phyloP scores from a whole-genome alignment of 495 filamentous ascomycete genomes.

The Trichoderma orchidacearum region DNA sequence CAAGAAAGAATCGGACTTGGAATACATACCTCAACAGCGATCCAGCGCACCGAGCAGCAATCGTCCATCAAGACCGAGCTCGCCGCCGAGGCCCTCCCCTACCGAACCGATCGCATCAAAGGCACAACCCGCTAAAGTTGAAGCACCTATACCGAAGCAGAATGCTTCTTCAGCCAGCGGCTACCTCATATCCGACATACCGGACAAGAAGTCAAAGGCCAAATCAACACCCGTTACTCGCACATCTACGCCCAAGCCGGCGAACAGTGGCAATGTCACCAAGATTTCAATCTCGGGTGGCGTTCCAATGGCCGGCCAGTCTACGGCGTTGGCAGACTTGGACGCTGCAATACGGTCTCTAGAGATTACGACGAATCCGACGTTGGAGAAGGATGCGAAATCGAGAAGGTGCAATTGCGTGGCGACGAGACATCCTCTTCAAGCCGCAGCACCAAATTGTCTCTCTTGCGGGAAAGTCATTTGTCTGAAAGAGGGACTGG shows the following conservation, averaged over 20 bases:
- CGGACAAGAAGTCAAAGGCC: slow-evolving; percentile 41
- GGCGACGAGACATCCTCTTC: slow-evolving; percentile 69
- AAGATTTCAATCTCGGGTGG: slow-evolving; percentile 59
- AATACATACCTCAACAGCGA: slow-evolving; percentile 23
- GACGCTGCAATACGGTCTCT: slow-evolving; percentile 85
- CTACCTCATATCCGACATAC: slow-evolving; percentile 62
- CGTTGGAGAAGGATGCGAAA: slow-evolving; percentile 34
- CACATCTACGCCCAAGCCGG: slow-evolving; percentile 33
- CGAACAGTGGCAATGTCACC: slow-evolving; percentile 14
- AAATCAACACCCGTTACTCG: slow-evolving; percentile 40
- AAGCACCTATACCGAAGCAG: background rate
- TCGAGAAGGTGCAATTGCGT: slow-evolving; percentile 70
- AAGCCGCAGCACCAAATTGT: slow-evolving; percentile 83
- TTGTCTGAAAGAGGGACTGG: slow-evolving; percentile 85
- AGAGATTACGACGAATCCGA: slow-evolving; percentile 80
- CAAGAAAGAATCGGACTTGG: slow-evolving; percentile 25
- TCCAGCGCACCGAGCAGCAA: slow-evolving; percentile 17
- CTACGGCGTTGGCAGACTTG: slow-evolving; percentile 65
- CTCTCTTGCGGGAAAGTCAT: slow-evolving; percentile 91
- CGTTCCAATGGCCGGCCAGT: slow-evolving; percentile 60
- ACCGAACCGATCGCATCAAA: slow-evolving; percentile 15
- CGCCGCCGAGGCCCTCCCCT: slow-evolving; percentile 18
- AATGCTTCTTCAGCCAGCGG: slow-evolving; percentile 27
- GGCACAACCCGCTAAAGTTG: slow-evolving; percentile 28
- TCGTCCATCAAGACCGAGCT: slow-evolving; percentile 22